A percentile compares a stretch with the other conserved stretches of the same genome.
phyloP scores from a whole-genome alignment of 306 rosid genomes.

The Malus orientalis region DNA sequence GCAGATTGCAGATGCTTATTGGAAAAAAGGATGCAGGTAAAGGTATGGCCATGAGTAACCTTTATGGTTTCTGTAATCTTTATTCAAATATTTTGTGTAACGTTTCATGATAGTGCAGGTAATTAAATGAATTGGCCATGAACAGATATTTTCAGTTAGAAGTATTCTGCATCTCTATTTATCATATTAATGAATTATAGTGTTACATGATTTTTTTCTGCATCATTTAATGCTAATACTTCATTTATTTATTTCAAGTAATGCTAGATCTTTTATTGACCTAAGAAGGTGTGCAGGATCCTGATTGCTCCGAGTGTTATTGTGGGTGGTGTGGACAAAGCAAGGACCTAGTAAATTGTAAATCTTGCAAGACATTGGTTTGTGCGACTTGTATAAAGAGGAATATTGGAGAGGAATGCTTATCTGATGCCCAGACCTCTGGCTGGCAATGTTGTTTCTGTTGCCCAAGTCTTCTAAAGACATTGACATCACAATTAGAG shows the following conservation, averaged over 20 bases:
- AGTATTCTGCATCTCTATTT: background rate
- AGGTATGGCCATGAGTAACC: conserved; percentile 33
- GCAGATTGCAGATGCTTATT: conserved; percentile 49
- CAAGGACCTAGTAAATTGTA: conserved; percentile 50
- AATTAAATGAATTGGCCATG: background rate
- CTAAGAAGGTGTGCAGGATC: conserved; percentile 46
- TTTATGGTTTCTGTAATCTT: background rate
- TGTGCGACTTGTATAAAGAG: conserved; percentile 57
- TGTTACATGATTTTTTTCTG: background rate
- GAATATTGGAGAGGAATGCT: conserved; percentile 58
- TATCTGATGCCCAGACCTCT: conserved; percentile 37
- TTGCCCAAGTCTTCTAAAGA: conserved; percentile 48
- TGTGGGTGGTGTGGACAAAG: conserved; percentile 82
- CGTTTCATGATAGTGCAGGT: background rate
- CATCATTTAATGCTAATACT: background rate
- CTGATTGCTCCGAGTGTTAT: conserved; percentile 46
- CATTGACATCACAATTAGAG: conserved; percentile 43
- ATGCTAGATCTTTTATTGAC: conserved; percentile 15
- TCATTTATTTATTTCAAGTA: background rate
- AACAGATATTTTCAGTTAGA: background rate
- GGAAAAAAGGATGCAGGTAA: conserved; percentile 37
- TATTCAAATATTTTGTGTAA: background rate
- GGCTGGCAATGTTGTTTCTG: conserved; percentile 80
- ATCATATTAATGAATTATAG: background rate
- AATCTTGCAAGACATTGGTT: conserved; percentile 52